Percentiles rank a stretch among this genome's conserved stretches.
Conservation (phyloP, 2,329 filamentous ascomycete genomes). For the Sclerotiophoma versabilis region DNA sequence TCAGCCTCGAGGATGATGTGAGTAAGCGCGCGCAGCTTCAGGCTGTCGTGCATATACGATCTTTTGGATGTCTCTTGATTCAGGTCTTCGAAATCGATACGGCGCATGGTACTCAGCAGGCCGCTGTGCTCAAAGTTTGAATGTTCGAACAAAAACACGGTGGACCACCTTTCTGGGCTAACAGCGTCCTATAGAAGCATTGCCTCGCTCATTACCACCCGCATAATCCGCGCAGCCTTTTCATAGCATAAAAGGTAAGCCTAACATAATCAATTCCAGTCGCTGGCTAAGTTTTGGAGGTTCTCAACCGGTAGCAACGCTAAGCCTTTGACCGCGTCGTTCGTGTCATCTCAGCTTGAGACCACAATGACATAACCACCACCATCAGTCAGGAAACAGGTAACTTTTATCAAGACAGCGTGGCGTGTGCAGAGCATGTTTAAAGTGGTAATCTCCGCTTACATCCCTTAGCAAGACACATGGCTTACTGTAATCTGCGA, state of each 20-base stretch:
- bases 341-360: conserved; percentile 12
- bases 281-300: conserved; percentile 1
- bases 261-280: background rate
- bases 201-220: background rate
- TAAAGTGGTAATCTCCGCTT: background rate
- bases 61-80: background rate
- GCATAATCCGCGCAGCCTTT: background rate
- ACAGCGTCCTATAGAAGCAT: conserved; percentile 1
- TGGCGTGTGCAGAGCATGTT: background rate
- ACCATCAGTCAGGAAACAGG: background rate
- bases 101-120: background rate
- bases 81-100: conserved; percentile 1
- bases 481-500: conserved; percentile 12
- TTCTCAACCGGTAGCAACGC: conserved; percentile 6
- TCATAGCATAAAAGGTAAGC: conserved; percentile 1
- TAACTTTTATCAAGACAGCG: background rate
- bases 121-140: background rate
- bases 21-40: background rate
- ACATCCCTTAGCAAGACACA: background rate
- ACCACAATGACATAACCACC: background rate
- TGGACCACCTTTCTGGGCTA: background rate
- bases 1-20: background rate
- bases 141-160: background rate
- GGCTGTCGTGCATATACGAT: conserved; percentile 1
- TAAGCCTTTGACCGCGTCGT: conserved; percentile 11